Base-by-base conservation (phyloP, 306 rosid species). In the Fragaria ananassa region DNA sequence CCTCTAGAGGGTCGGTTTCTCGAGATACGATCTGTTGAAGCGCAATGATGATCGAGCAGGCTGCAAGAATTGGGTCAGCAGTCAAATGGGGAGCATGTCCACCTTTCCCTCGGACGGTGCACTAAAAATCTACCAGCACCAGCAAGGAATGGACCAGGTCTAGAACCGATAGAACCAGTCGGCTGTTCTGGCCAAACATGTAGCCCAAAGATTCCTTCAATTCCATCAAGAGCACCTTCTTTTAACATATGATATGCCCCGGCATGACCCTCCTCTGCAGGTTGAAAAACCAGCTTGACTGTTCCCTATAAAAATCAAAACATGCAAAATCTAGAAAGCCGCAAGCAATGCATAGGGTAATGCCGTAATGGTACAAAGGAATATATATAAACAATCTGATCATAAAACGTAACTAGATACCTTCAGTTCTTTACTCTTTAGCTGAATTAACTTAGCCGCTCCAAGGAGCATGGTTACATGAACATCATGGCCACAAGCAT, bases 391-490 rank as follows among this genome's bases (percentile, higher is more conserved):
- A 15, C 8, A 13, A 4, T 58, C 29, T 60, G 11, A 13, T 14
- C 27, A 44, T 21, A 8, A 11, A 19, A 10, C n/a, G 1, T 73
- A 8, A 6, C 10, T 50, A 4, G 6, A 5, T 66, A 88, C 93
- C 89, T 85, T 85, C 7, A 89, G 58, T 71, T 78, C 51, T 39
- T 74, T 82, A 56, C 66, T 81, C 71, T 82, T 85, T 6, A 0
- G 70, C 45, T 85, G 89, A 60, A 89, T 88, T 76, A 87, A 83
- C 78, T 87, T 85, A 13, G 91, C 93, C 17, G 91, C 93, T 72
- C 91, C 93, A 44, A 89, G 91, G 79, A 87, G 85, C 89, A 87
- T 87, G 21, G 91, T 73, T 1, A 82, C 88, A 63, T 89, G 93
- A 72, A 83, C 81, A 68, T 87, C 91, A 71, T 89, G 91, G 46